Evolutionary conservation across 371 early-diverging fungal species (phyloP), one percentile per base, ranked within the genome.

Genomic region (Rhizopus delemar): DNA sequence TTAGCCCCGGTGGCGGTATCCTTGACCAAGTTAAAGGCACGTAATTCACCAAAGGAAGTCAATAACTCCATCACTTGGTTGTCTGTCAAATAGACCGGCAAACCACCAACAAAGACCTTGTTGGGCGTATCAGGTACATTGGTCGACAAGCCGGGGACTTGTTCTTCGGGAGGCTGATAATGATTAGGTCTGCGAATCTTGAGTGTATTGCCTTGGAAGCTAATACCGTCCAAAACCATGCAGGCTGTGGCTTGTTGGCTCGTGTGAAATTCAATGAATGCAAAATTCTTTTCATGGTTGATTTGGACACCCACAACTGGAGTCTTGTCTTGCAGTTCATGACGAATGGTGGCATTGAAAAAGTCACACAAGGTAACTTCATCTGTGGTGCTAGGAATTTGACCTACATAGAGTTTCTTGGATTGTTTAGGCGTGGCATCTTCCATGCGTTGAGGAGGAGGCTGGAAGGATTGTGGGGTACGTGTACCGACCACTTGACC

Each of bases 161-260:
- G 62, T 15, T 60, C 60, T 5, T 56, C 57, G 34, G 74, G 71
- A 16, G 90, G 89, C 3, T 85, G 84, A 62, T 96, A 97, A 66
- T 97, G 96, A 67, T 96, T 96, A 29, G 98, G 97, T 50, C 98
- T 84, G 43, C 97, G 92, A 59, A 97, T 89, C 67, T 93, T 94
- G 41, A 98, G 74, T 50, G 85, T 77, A 61, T 92, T 88, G n/a
- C 85, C 87, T 62, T 88, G 84, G 73, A 90, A 97, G 39, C 81
- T 75, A 55, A 92, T 87, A 28, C 97, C 97, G 64, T 98, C 99
- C 65, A 96, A 84, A 6, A 91, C 86, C 92, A 97, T 90, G 2
- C 92, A 95, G 9, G 84, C 79, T 0, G 95, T 92, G 4, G 96
- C 94, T 77, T 96, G 93, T 51, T 95, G 93, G 5, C 91, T 82